phyloP scores from a whole-genome alignment of 1,139 yeast species.

The Geotrichum cucujoidarum region DNA sequence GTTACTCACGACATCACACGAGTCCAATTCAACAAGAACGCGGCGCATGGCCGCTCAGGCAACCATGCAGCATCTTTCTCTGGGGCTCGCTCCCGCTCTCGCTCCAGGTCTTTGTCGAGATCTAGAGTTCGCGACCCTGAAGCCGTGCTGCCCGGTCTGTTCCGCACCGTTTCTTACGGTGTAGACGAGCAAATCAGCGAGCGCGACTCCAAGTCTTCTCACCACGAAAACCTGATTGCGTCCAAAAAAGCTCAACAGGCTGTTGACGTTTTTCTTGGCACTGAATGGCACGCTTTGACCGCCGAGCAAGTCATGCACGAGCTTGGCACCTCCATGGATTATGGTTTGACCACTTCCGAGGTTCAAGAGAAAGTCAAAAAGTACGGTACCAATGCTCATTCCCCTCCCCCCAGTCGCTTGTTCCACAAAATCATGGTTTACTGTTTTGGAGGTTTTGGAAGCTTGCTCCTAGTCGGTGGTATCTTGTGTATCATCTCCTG shows the following conservation, averaged over 20 bases:
- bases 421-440: slow-evolving; percentile 38
- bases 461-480: slow-evolving; percentile 42
- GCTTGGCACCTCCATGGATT: background rate
- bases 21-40: too few relatives aligned
- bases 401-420: slow-evolving; percentile 39
- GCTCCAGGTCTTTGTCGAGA: background rate
- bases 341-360: slow-evolving; percentile 29
- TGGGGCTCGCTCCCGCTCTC: background rate
- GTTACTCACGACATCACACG: too few relatives aligned
- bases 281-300: slow-evolving; percentile 3
- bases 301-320: background rate
- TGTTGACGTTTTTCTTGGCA: background rate
- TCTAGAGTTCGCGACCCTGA: slow-evolving; percentile 1
- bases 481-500: slow-evolving; percentile 43
- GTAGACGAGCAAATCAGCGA: slow-evolving; percentile 1
- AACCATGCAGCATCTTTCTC: background rate
- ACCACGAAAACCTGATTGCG: background rate
- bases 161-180: background rate
- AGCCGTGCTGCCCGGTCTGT: background rate
- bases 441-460: slow-evolving; percentile 48
- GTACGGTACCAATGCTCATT: slow-evolving; percentile 34
- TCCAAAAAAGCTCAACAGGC: background rate
- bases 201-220: background rate
- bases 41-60: background rate
- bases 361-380: slow-evolving; percentile 24